Conservation (phyloP, 441 rosid genomes). For the Populus hybrid region DNA sequence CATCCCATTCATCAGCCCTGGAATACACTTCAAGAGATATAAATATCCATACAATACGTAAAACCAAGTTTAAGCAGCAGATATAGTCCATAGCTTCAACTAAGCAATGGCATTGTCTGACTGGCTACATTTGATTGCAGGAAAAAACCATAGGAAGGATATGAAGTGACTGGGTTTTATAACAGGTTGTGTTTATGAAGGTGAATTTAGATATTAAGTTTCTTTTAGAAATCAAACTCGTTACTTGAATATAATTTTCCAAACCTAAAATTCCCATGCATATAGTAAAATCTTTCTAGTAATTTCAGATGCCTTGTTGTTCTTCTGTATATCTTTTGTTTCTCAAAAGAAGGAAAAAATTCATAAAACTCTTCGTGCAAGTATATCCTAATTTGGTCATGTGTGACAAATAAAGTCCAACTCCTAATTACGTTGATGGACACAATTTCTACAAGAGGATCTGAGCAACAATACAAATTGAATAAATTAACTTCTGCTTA, state of each 20-base stretch:
- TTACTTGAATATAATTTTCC: neutral
- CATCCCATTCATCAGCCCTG: constrained; percentile 99
- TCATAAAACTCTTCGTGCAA: neutral
- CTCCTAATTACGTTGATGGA: neutral
- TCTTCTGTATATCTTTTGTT: neutral
- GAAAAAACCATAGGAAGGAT: neutral
- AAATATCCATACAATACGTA: constrained; percentile 6
- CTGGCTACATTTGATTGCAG: neutral
- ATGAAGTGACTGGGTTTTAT: neutral
- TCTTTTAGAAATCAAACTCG: neutral
- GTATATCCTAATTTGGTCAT: neutral
- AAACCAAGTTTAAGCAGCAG: constrained; percentile 8
- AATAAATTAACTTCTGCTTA: neutral
- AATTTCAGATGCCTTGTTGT: neutral
- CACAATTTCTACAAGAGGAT: neutral
- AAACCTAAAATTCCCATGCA: neutral
- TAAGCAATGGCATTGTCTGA: neutral
- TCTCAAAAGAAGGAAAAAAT: neutral
- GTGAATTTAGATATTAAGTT: too few relatives aligned
- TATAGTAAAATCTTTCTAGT: neutral
- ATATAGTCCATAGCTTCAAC: neutral
- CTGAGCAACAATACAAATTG: neutral
- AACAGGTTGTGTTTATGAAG: neutral
- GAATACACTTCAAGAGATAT: constrained; percentile 22
- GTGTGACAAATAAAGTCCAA: neutral